These are phyloP conservation scores for Hanseniaspora valbyensis DNA, from an alignment of 805 yeast species.

Conservation along the genomic window DNA sequence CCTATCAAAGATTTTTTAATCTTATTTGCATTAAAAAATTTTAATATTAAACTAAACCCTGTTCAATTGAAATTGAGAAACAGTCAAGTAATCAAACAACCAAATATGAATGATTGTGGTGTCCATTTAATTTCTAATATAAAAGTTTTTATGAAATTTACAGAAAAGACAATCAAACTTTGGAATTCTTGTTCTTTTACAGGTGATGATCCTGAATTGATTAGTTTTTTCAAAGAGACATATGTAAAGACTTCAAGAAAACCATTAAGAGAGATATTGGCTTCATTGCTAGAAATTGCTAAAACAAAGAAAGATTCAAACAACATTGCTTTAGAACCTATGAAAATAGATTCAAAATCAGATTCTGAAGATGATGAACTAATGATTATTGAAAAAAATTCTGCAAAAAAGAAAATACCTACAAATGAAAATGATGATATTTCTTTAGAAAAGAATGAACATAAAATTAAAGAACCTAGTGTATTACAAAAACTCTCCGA, in stretches of 20 bases:
- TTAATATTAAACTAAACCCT: constrained; percentile 37
- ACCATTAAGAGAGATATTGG: constrained; percentile 22
- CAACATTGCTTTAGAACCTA: constrained; percentile 7
- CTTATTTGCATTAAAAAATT: constrained; percentile 59
- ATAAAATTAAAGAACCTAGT: background rate
- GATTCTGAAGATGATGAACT: constrained; percentile 5
- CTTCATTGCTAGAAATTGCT: constrained; percentile 19
- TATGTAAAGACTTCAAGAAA: constrained; percentile 22
- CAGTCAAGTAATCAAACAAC: constrained; percentile 67
- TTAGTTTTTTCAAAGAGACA: constrained; percentile 24
- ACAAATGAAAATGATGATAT: no score
- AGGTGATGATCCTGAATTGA: constrained; percentile 17
- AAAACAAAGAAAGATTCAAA: constrained; percentile 6
- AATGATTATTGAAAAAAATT: constrained; percentile 24
- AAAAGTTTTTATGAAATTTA: constrained; percentile 43
- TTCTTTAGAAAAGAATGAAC: background rate
- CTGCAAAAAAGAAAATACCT: constrained; percentile 7
- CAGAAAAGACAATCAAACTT: constrained; percentile 36
- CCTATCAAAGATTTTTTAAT: constrained; percentile 51
- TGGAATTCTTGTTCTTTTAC: constrained; percentile 32
- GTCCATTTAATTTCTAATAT: constrained; percentile 75
- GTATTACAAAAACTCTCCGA: background rate
- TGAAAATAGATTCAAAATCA: constrained; percentile 15
- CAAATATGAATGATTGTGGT: constrained; percentile 89
- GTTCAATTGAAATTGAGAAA: constrained; percentile 38